Conservation (phyloP, 163 green algal species). For the Volvox carteri region DNA sequence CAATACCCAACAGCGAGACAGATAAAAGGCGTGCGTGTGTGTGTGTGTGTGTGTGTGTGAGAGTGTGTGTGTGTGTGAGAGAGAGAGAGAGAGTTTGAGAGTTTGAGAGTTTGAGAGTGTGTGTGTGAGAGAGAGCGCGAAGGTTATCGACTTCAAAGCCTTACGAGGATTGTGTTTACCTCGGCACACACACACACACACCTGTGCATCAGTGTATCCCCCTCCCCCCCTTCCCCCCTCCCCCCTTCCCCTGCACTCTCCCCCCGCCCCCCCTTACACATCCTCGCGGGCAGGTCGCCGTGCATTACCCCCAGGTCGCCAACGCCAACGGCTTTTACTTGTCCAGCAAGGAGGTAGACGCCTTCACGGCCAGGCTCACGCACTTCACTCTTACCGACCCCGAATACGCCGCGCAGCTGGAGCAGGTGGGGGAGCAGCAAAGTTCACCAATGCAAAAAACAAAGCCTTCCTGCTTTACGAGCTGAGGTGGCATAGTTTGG, state of each 20-base stretch:
- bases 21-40: no score
- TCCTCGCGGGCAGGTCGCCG: neutral
- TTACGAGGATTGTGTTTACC: no score
- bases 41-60: neutral
- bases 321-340: slow-evolving; percentile 20
- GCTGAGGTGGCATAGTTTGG: neutral
- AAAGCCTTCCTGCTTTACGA: neutral
- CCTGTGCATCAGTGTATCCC: neutral
- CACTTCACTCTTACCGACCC: slow-evolving; percentile 16
- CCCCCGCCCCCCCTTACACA: neutral
- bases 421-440: neutral
- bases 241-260: neutral
- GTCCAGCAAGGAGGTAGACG: neutral
- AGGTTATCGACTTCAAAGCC: no score
- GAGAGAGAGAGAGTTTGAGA: no score
- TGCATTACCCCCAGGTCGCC: slow-evolving; percentile 43
- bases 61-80: neutral
- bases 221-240: neutral
- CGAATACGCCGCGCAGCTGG: slow-evolving; percentile 29
- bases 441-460: neutral
- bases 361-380: neutral
- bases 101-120: no score
- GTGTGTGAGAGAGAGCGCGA: no score
- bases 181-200: no score
- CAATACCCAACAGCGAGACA: no score